Base-by-base conservation (phyloP, 2,329 filamentous ascomycete genomes). In the Trichoderma simmonsii region DNA sequence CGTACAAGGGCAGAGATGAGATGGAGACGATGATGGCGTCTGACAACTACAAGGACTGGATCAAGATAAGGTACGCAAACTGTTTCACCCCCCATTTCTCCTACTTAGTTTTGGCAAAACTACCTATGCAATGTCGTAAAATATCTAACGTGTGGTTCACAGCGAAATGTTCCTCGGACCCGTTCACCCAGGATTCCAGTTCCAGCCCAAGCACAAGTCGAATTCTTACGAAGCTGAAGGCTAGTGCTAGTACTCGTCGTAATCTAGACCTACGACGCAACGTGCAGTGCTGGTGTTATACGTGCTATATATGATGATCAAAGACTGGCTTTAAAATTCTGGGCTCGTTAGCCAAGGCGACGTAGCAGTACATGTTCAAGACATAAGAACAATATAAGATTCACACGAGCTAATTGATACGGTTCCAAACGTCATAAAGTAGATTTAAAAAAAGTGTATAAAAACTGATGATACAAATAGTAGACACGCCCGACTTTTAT, bases 121-220 rank as follows among this genome's bases (percentile, higher is more conserved):
- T 24, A 59, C 12, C 18, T 12, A 26, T 36, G n/a, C 8, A 1
- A 28, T 34, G 14, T 15, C 7, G 59, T 59, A 32, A 26, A n/a
- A 56, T 9, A 65, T 48, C 32, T 57, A 73, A 71, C 39, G 6
- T 43, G 36, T 39, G 48, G 70, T 77, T 56, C 73, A 66, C 73
- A 97, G 95, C 81, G 96, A 99, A 81, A 98, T 99, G 94, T 99
- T 97, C 85, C 87, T 99, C 21, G 96, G 96, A 8, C 94, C 94
- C 60, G 93, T 94, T 7, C 93, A 97, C 76, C 90, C 93, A 51
- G 92, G 93, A 77, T 99, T 98, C 87, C 91, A 92, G 75, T 99
- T 98, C 83, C 90, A 95, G 83, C 96, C 96, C 3, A 99, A 99
- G 86, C 96, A 99, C 85, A 98, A 97, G 86, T 96, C 93, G 61